A percentile compares a stretch with the other conserved stretches of the same genome.
These are phyloP conservation scores for Podospora didyma DNA, from an alignment of 495 filamentous ascomycete genomes.

Conservation along the genomic window DNA sequence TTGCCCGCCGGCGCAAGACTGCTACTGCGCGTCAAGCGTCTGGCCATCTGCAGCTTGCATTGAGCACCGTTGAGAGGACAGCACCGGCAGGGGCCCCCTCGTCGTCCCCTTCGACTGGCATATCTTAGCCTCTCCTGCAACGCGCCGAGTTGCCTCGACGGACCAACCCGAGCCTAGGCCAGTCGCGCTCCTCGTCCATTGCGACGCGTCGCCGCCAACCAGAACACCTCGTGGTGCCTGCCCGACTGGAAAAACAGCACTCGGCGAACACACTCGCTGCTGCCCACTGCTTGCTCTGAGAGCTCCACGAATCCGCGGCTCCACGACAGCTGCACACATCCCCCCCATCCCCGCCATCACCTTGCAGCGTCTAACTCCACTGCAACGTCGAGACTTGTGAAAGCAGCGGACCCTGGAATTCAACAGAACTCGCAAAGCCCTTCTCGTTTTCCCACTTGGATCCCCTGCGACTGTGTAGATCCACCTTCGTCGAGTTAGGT, in stretches of 20 bases:
- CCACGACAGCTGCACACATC: not conserved
- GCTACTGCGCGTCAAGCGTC: conserved; percentile 3
- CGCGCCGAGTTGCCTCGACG: conserved; percentile 9
- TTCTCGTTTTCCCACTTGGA: conserved; percentile 7
- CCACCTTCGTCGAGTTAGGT: conserved; percentile 17
- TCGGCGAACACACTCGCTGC: conserved; percentile 1
- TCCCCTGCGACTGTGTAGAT: conserved; percentile 9
- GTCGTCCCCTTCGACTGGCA: conserved; percentile 12
- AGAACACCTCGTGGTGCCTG: not conserved
- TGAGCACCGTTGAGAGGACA: conserved; percentile 12
- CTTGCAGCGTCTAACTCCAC: not conserved
- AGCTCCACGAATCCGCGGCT: conserved; percentile 5
- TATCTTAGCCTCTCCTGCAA: conserved; percentile 11
- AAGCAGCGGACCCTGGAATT: conserved; percentile 15
- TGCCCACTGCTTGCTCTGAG: conserved; percentile 2
- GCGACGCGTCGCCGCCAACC: conserved; percentile 19
- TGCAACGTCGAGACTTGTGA: conserved; percentile 2
- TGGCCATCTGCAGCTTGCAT: conserved; percentile 10
- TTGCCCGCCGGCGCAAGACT: not conserved
- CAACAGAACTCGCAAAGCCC: conserved; percentile 2
- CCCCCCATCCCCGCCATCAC: conserved; percentile 14
- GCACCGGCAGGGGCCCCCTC: not conserved
- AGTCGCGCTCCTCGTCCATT: conserved; percentile 18
- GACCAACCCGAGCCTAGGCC: conserved; percentile 13
- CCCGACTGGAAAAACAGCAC: conserved; percentile 2